These are phyloP conservation scores for Diutina siamensis DNA, from an alignment of 1,139 yeast genomes.

Conservation along the genomic window DNA sequence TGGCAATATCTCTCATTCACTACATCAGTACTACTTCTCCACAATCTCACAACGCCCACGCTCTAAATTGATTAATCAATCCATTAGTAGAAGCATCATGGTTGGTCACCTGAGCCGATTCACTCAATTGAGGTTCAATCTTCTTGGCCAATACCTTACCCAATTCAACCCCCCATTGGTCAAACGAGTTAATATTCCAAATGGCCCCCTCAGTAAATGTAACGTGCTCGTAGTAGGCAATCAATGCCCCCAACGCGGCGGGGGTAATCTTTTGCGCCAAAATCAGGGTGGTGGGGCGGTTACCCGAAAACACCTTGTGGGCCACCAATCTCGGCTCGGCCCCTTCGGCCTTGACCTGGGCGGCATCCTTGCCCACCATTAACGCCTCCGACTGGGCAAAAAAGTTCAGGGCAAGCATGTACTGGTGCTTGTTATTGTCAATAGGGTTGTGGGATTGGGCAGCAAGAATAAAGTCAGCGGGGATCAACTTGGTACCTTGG, in stretches of 20 bases:
- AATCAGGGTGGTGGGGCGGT: slow-evolving; percentile 97
- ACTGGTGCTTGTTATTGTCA: slow-evolving; percentile 86
- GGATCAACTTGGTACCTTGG: slow-evolving; percentile 96
- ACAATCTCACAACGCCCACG: slow-evolving; percentile 38
- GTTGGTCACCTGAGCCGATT: slow-evolving; percentile 36
- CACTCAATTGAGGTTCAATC: slow-evolving; percentile 79
- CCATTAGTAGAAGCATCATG: slow-evolving; percentile 91
- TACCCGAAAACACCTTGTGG: slow-evolving; percentile 93
- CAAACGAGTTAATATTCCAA: slow-evolving; percentile 98
- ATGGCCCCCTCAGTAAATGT: slow-evolving; percentile 97
- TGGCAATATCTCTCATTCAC: neutral
- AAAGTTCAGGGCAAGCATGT: slow-evolving; percentile 95
- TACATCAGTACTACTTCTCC: no score
- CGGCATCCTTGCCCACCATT: slow-evolving; percentile 89
- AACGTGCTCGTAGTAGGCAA: slow-evolving; percentile 94
- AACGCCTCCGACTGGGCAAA: slow-evolving; percentile 97
- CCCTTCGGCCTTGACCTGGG: slow-evolving; percentile 81
- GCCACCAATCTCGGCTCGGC: slow-evolving; percentile 78
- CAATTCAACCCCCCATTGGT: slow-evolving; percentile 99
- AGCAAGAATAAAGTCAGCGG: slow-evolving; percentile 92
- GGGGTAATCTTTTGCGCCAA: slow-evolving; percentile 94
- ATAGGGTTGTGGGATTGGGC: slow-evolving; percentile 98
- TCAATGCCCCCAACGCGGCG: slow-evolving; percentile 87
- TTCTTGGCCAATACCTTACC: slow-evolving; percentile 97
- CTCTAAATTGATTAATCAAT: slow-evolving; percentile 87